Percentiles rank a stretch among this genome's conserved stretches.
phyloP scores from a whole-genome alignment of 306 rosid genomes.

The Vigna nakashimae region DNA sequence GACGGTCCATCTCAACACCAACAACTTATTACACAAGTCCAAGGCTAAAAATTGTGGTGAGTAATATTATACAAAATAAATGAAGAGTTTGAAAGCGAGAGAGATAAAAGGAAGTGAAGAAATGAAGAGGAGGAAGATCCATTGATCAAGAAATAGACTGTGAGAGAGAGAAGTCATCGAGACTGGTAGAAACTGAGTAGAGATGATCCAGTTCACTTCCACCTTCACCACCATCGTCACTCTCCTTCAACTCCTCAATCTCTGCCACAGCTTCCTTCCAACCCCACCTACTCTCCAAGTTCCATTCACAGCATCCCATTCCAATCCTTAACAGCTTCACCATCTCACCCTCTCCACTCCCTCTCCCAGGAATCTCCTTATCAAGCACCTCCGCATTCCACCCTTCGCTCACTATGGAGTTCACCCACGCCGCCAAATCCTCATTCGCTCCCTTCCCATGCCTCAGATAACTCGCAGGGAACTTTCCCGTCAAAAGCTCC shows the following conservation, averaged over 20 bases:
- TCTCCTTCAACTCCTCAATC: slow-evolving; percentile 71
- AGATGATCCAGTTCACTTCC: slow-evolving; percentile 45
- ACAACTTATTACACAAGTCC: too few species aligned
- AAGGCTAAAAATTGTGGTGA: neutral
- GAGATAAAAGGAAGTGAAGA: neutral
- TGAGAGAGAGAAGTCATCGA: slow-evolving; percentile 1
- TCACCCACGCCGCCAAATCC: slow-evolving; percentile 74
- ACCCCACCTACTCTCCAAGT: slow-evolving; percentile 59
- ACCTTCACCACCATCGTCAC: slow-evolving; percentile 23
- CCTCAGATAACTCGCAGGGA: slow-evolving; percentile 67
- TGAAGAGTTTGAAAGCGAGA: neutral
- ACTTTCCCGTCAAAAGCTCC: slow-evolving; percentile 70
- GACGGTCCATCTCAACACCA: too few species aligned
- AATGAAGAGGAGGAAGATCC: neutral
- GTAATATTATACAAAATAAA: neutral
- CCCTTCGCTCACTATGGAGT: slow-evolving; percentile 70
- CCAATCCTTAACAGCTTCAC: slow-evolving; percentile 75
- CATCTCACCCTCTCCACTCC: slow-evolving; percentile 67
- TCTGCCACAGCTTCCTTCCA: slow-evolving; percentile 66
- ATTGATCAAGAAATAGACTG: neutral
- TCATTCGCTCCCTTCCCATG: slow-evolving; percentile 55
- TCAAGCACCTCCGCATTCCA: slow-evolving; percentile 83
- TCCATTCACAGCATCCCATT: slow-evolving; percentile 68
- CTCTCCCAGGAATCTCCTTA: slow-evolving; percentile 51
- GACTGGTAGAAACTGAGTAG: neutral